Percentiles rank a stretch among this genome's conserved stretches.
Evolutionary conservation across 768 basidiomycete species (phyloP).

Genomic region (Termitomyces sp.): DNA sequence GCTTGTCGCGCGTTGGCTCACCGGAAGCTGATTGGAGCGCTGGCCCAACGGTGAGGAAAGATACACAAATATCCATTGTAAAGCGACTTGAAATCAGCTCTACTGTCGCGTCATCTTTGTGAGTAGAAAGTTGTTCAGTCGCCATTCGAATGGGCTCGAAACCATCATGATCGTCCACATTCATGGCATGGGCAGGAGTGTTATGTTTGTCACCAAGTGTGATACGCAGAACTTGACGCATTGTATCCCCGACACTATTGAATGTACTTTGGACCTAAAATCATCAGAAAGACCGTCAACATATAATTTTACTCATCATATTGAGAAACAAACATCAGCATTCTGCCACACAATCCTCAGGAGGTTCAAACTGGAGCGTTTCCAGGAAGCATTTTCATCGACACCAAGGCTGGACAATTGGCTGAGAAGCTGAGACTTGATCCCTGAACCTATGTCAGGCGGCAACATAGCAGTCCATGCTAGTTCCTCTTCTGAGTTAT

Average conservation of each 20-base stretch:
- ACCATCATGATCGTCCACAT: slow-evolving; percentile 47
- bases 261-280: slow-evolving; percentile 53
- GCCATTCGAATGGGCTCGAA: slow-evolving; percentile 51
- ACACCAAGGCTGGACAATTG: slow-evolving; percentile 21
- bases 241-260: slow-evolving; percentile 16
- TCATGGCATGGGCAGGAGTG: slow-evolving; percentile 21
- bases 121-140: slow-evolving; percentile 25
- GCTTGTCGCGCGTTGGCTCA: slow-evolving; percentile 59
- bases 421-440: slow-evolving; percentile 52
- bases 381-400: slow-evolving; percentile 5
- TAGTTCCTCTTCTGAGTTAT: slow-evolving; percentile 21
- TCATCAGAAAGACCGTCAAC: background rate
- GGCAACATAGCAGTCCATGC: slow-evolving; percentile 44
- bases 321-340: slow-evolving; percentile 51
- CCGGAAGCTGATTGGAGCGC: slow-evolving; percentile 55
- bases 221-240: slow-evolving; percentile 41
- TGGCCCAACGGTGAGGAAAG: slow-evolving; percentile 62
- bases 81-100: slow-evolving; percentile 26
- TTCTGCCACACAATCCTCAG: slow-evolving; percentile 65
- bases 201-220: slow-evolving; percentile 26
- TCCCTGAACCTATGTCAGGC: slow-evolving; percentile 52
- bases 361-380: slow-evolving; percentile 34
- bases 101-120: slow-evolving; percentile 22
- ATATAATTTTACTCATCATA: background rate
- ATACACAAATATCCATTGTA: slow-evolving; percentile 50